A percentile compares a stretch with the other conserved stretches of the same genome.
Evolutionary conservation across 768 basidiomycete species (phyloP).

Genomic region (Lyophyllum decastes): DNA sequence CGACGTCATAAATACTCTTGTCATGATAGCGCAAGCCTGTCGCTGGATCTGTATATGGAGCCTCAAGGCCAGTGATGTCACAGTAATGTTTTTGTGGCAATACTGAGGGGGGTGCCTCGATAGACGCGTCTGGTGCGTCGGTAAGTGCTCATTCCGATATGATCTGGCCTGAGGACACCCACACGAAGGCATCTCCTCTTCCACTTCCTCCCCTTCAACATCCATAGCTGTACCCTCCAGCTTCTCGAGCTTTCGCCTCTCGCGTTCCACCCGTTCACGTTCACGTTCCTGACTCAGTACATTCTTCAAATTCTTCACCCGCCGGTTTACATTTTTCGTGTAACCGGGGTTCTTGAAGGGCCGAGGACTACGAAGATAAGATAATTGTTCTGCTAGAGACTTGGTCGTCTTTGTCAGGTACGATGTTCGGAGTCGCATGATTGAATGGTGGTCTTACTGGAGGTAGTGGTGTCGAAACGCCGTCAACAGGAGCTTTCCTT

Average conservation of each 20-base stretch:
- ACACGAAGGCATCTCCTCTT: constrained; percentile 79
- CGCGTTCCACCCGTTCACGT: constrained; percentile 68
- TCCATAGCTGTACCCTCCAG: constrained; percentile 54
- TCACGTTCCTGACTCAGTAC: constrained; percentile 81
- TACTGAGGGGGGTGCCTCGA: constrained; percentile 84
- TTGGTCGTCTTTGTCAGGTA: constrained; percentile 25
- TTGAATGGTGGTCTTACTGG: constrained; percentile 31
- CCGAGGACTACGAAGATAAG: constrained; percentile 66
- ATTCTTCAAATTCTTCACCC: constrained; percentile 79
- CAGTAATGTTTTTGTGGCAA: constrained; percentile 78
- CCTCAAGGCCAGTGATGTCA: constrained; percentile 86
- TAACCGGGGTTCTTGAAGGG: constrained; percentile 81
- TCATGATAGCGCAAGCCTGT: constrained; percentile 83
- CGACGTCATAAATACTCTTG: constrained; percentile 83
- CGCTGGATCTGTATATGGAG: constrained; percentile 81
- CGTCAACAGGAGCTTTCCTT: constrained; percentile 42
- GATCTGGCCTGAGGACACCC: constrained; percentile 22
- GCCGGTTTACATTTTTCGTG: constrained; percentile 66
- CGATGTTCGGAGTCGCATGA: neutral
- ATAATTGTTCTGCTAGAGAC: constrained; percentile 76
- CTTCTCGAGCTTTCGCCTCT: constrained; percentile 51
- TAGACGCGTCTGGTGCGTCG: constrained; percentile 63
- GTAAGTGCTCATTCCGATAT: neutral
- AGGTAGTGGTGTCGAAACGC: constrained; percentile 42
- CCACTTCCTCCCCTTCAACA: constrained; percentile 59